These are phyloP conservation scores for Fusarium subglutinans DNA, from an alignment of 2,329 filamentous ascomycete genomes.

Conservation along the genomic window DNA sequence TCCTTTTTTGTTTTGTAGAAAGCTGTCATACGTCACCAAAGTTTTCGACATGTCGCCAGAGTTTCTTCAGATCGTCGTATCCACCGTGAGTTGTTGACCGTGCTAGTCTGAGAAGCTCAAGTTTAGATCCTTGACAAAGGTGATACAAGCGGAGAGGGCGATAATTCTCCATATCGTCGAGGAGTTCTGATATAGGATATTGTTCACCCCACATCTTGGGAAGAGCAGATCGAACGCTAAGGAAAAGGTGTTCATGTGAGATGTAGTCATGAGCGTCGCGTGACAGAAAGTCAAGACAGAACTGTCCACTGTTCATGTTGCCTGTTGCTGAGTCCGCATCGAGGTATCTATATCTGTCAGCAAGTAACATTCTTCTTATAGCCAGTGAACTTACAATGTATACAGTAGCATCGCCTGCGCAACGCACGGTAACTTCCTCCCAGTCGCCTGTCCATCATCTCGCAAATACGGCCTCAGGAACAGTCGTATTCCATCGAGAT, in stretches of 20 bases:
- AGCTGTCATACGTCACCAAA: conserved; percentile 27
- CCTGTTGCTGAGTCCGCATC: conserved; percentile 34
- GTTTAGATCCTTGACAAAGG: conserved; percentile 32
- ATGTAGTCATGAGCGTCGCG: conserved; percentile 34
- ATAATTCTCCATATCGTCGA: conserved; percentile 37
- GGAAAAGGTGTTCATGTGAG: conserved; percentile 34
- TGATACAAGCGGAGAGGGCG: conserved; percentile 28
- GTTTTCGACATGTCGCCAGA: conserved; percentile 23
- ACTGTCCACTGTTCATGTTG: conserved; percentile 19
- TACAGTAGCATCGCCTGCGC: conserved; percentile 34
- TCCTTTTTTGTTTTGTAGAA: accelerated
- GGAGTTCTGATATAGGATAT: conserved; percentile 30
- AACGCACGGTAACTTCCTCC: conserved; percentile 16
- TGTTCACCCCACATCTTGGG: conserved; percentile 36
- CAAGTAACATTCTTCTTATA: accelerated
- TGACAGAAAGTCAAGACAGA: conserved; percentile 33
- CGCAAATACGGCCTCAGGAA: conserved; percentile 31
- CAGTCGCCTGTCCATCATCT: neutral
- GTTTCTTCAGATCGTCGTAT: neutral
- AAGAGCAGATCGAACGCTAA: conserved; percentile 26
- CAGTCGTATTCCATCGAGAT: conserved; percentile 30
- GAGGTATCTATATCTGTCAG: conserved; percentile 12
- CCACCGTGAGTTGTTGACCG: neutral
- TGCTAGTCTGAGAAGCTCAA: conserved; percentile 25
- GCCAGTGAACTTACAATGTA: conserved; percentile 10